Evolutionary conservation across 2,329 filamentous ascomycete genomes (phyloP), one percentile per base, ranked within the genome.

Genomic region (Fusarium graminum): DNA sequence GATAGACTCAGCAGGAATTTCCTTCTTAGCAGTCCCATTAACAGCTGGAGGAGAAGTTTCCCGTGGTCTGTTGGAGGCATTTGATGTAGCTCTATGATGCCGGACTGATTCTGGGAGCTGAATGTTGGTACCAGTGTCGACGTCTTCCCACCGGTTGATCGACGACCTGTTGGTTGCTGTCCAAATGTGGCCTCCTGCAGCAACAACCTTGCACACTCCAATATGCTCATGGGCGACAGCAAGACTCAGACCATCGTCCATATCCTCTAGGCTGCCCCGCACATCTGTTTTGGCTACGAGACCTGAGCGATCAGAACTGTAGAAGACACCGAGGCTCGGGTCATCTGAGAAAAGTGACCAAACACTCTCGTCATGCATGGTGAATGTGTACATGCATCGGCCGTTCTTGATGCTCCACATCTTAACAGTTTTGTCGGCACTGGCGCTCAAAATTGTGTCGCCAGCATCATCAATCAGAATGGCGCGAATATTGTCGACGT

Each of bases 341-440:
- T 97, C 88, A 52, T 94, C 90, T 0, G 95, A 97, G 78, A 91
- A 97, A 22, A 99, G 83, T 2, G 93, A 96, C 95, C 95, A 99
- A 22, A 99, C 92, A 75, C 94, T 97, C 75, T 97, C 93, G 75
- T 97, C 97, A 80, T 99, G 95, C 95, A 99, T 99, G 53, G 94
- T 97, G 71, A 99, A 86, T 1, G 95, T 99, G 79, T 97, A 93
- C 90, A 98, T 94, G 83, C 95, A 99, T 70, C 95, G 87, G 54
- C 95, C 95, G 22, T 93, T 94, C 12, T 92, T 95, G 70, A 98
- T 90, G 69, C 94, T 97, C 95, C 95, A 99, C 58, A 98, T 88
- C 81, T 99, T 99, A 81, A 99, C 90, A 0, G 95, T 98, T 79
- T 97, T 93, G 77, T 99, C 95, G 2, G 94, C 94, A 71, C 94